Evolutionary conservation across 495 filamentous ascomycete genomes (phyloP), one percentile per base, ranked within the genome.

Genomic region (Tuber aestivum): DNA sequence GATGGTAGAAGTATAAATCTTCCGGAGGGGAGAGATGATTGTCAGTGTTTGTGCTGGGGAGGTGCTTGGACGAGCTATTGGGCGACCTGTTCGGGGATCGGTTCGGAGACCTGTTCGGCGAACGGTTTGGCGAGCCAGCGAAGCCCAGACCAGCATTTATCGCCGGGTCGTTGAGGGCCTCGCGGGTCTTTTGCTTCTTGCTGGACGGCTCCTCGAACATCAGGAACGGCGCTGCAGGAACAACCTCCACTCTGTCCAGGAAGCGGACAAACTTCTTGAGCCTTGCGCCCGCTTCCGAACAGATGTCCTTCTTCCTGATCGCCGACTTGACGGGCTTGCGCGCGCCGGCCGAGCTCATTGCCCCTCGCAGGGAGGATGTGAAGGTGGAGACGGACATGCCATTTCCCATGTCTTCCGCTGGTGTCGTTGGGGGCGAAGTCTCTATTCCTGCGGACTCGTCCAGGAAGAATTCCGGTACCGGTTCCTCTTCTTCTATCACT

Each of bases 251-350:
- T 70, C 79, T 75, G 44, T 83, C 81, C 32, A 83, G 70, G 68
- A 83, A 83, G 42, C 81, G 76, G 68, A 83, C 81, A 32, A 83
- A 68, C 61, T 83, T 83, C 74, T 83, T 83, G 23, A 83, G 40
- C 68, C 74, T 79, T 23, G 72, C 71, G 44, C 68, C 35, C 8
- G 75, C 50, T 41, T 75, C 61, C n/a, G 81, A 79, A 27, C 56
- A 65, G 27, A 65, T 65, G 27, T 65, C 56, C 56, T 65, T 65
- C 48, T 44, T 44, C 70, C 50, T 80, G 41, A 79, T 69, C 14
- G 78, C 75, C 48, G 81, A 72, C 70, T 82, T 81, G 32, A 48
- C 12, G 37, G 74, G 70, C 65, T 77, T 72, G n/a, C 16, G 71
- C 9, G 45, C 41, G 23, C 75, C 69, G 69, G 72, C 41, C 68